Base-by-base conservation (phyloP, 768 basidiomycete species). In the Gymnopilus junonius region DNA sequence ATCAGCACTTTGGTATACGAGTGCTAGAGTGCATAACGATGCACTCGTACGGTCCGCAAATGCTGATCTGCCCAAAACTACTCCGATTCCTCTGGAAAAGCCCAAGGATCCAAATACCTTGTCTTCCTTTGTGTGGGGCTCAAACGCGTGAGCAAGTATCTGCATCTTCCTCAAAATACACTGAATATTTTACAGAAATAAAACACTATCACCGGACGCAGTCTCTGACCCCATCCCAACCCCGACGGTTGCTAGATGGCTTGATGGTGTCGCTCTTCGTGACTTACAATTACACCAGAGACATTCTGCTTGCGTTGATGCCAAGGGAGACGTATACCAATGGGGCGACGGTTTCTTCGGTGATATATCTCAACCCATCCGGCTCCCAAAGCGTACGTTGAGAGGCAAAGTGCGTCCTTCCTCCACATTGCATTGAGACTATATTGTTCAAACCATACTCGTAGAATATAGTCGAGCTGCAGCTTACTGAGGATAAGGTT, bases 301-400 rank as follows among this genome's bases (percentile, higher is more conserved):
- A 32, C 87, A 91, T 65, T 91, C 86, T 1, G 92, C 88, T 14
- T 93, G 91, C 64, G 85, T 94, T 20, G 92, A 94, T 69, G 87
- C 86, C 8, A 82, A 84, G 35, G 94, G 93, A 25, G 89, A 95
- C 67, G 88, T 93, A 2, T 91, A 92, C 69, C 92, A 94, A 67
- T 95, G 93, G 93, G 93, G 93, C 0, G 80, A 82, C 42, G 88
- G 84, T 0, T 91, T 87, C 73, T 82, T 81, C 65, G 80, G 80
- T 15, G 64, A 74, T 4, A 66, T 15, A 55, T 74, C 48, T 61
- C 74, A 27, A 65, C 71, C n/a, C 32, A 65, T 64, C 6, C 66
- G 68, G 25, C 65, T 64, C 29, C 89, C 89, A 5, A 81, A 76
- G 29, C 74, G 82, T 45, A 90, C 89, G 0, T 71, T 93, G 50